phyloP scores from a whole-genome alignment of 2,329 filamentous ascomycete genomes.

The Scedosporium dehoogii region DNA sequence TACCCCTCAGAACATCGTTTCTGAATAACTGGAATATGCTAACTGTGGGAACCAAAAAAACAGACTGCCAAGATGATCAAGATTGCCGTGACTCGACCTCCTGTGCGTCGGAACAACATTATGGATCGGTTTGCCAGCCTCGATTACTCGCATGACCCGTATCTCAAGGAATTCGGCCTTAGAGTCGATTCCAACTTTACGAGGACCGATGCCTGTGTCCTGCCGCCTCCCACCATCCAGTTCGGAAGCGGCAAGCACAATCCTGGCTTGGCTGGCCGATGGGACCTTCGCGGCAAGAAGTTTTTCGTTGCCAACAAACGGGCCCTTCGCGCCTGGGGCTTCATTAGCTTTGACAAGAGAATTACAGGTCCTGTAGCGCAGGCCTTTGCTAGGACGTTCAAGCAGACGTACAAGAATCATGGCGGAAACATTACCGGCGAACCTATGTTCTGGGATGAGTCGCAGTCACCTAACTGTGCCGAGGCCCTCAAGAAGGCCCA shows the following conservation, averaged over 20 bases:
- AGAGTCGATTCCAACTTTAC: constrained; percentile 56
- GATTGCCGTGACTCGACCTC: constrained; percentile 74
- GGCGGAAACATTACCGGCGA: constrained; percentile 32
- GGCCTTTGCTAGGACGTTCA: constrained; percentile 31
- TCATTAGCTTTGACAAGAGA: constrained; percentile 55
- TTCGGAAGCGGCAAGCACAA: constrained; percentile 51
- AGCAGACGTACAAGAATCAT: constrained; percentile 34
- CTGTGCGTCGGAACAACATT: constrained; percentile 58
- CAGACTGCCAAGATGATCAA: constrained; percentile 85
- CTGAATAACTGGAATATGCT: not conserved
- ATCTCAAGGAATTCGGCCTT: constrained; percentile 65
- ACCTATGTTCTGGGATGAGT: constrained; percentile 23
- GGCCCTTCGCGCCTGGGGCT: constrained; percentile 63
- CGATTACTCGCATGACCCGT: constrained; percentile 58
- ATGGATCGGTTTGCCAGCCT: constrained; percentile 56
- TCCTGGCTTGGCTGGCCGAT: constrained; percentile 62
- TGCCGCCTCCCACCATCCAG: constrained; percentile 60
- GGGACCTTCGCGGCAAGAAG: constrained; percentile 74
- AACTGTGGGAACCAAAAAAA: not conserved
- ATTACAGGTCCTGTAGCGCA: constrained; percentile 27
- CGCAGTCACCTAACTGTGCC: constrained; percentile 17
- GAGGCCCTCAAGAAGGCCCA: constrained; percentile 31
- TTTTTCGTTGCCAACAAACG: constrained; percentile 57
- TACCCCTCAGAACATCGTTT: not conserved
- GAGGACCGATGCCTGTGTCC: constrained; percentile 57